phyloP scores from a whole-genome alignment of 2,329 filamentous ascomycete genomes.

The Rhinocladiella similis region DNA sequence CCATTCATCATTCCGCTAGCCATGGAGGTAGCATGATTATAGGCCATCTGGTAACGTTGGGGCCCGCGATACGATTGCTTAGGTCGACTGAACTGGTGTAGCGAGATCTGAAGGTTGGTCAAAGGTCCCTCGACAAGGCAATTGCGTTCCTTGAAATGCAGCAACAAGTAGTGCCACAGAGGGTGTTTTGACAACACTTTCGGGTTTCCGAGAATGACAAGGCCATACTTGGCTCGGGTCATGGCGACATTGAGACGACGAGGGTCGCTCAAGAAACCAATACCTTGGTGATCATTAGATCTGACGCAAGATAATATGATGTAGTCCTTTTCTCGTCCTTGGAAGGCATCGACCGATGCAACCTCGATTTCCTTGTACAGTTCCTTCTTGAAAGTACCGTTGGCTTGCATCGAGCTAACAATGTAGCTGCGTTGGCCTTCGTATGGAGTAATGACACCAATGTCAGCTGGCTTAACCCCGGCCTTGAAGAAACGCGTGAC shows the following conservation, averaged over 20 bases:
- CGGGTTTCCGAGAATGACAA: slow-evolving; percentile 95
- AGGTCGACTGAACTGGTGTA: slow-evolving; percentile 91
- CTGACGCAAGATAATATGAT: slow-evolving; percentile 97
- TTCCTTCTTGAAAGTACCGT: slow-evolving; percentile 96
- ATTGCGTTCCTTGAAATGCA: slow-evolving; percentile 96
- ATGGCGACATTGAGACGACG: slow-evolving; percentile 95
- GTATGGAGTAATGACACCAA: slow-evolving; percentile 98
- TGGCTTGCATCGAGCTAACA: slow-evolving; percentile 98
- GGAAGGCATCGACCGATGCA: slow-evolving; percentile 96
- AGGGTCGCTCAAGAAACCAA: slow-evolving; percentile 96
- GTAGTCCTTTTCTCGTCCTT: slow-evolving; percentile 98
- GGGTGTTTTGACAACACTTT: slow-evolving; percentile 98
- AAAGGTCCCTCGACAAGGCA: slow-evolving; percentile 94
- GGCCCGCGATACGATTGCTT: slow-evolving; percentile 89
- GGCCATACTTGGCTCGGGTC: slow-evolving; percentile 92
- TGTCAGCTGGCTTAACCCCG: slow-evolving; percentile 87
- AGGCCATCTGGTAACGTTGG: slow-evolving; percentile 81
- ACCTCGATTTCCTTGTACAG: slow-evolving; percentile 98
- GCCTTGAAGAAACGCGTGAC: slow-evolving; percentile 99
- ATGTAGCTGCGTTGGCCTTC: slow-evolving; percentile 98
- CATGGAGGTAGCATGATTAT: slow-evolving; percentile 65
- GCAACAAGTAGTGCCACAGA: slow-evolving; percentile 90
- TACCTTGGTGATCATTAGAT: slow-evolving; percentile 98
- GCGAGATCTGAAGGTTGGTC: slow-evolving; percentile 90
- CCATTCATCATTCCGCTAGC: slow-evolving; percentile 55